Percentiles rank a stretch among this genome's conserved stretches.
Conservation (phyloP, 768 basidiomycete genomes). For the Trametes villosa region DNA sequence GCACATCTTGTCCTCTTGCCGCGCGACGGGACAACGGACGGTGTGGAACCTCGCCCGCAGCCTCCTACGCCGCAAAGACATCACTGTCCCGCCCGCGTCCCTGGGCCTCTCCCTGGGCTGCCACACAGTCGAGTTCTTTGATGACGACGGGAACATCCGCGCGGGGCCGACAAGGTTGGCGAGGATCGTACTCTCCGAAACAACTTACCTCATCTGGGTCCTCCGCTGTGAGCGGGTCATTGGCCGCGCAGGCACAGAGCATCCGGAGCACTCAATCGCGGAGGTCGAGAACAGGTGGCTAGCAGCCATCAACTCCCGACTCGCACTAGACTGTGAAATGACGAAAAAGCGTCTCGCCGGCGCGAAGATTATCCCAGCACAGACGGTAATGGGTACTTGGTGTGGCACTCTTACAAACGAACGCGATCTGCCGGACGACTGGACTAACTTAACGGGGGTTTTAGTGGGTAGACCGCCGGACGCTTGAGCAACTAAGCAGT, state of each 20-base stretch:
- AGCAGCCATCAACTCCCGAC: neutral
- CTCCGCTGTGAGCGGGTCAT: constrained; percentile 19
- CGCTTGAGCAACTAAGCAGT: no score
- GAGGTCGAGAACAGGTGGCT: neutral
- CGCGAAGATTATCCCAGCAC: no score
- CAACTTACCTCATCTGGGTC: constrained; percentile 19
- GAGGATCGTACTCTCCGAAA: constrained; percentile 11
- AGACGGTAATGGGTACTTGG: neutral
- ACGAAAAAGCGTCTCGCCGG: neutral
- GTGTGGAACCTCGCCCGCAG: constrained; percentile 14
- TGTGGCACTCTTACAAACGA: neutral
- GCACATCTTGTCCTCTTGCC: constrained; percentile 28
- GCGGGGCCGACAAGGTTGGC: neutral
- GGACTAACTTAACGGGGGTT: neutral
- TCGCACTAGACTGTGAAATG: neutral
- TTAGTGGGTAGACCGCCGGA: neutral
- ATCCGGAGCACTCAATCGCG: neutral
- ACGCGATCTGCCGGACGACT: neutral
- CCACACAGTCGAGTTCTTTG: neutral
- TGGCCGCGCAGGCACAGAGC: neutral
- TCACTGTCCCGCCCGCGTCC: neutral
- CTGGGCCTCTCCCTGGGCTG: constrained; percentile 1
- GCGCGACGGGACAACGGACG: neutral
- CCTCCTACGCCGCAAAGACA: neutral
- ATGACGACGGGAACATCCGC: neutral